A percentile compares a stretch with the other conserved stretches of the same genome.
phyloP scores from a whole-genome alignment of 192 early-diverging fungal species.

The Kickxella alabastrina region DNA sequence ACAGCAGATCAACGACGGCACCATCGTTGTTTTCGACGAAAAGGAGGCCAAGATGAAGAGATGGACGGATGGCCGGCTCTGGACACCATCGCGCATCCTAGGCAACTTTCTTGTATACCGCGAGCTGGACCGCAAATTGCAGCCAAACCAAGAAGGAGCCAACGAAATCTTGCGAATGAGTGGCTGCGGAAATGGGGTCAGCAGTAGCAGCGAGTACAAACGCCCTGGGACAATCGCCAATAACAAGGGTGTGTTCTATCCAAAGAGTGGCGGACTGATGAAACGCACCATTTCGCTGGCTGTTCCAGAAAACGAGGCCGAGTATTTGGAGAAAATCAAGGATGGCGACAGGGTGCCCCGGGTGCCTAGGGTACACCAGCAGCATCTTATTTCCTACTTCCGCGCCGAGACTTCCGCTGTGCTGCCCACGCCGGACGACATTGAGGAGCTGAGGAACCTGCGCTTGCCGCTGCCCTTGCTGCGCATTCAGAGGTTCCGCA shows the following conservation, averaged over 20 bases:
- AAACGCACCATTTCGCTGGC: conserved; percentile 78
- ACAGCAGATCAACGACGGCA: conserved; percentile 66
- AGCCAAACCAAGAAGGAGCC: conserved; percentile 43
- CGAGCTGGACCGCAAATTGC: conserved; percentile 60
- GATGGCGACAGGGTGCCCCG: conserved; percentile 1
- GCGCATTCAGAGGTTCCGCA: conserved; percentile 33
- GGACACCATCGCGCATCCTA: conserved; percentile 80
- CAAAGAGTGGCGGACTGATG: conserved; percentile 62
- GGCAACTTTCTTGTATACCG: conserved; percentile 81
- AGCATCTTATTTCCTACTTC: conserved; percentile 42
- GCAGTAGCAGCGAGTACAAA: too few species aligned
- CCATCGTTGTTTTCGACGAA: conserved; percentile 85
- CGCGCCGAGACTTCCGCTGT: conserved; percentile 13
- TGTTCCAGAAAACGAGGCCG: conserved; percentile 48
- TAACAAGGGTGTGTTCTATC: conserved; percentile 44
- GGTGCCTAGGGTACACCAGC: conserved; percentile 25
- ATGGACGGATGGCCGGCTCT: conserved; percentile 81
- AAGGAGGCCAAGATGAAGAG: conserved; percentile 77
- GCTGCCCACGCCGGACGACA: conserved; percentile 31
- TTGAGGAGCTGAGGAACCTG: conserved; percentile 31
- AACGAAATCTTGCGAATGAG: conserved; percentile 17
- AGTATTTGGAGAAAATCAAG: conserved; percentile 7
- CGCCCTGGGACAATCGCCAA: too few species aligned
- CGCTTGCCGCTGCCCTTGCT: conserved; percentile 27
- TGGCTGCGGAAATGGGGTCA: not conserved